Evolutionary conservation across 768 basidiomycete species (phyloP).

Genomic region (Boletus insuetus): DNA sequence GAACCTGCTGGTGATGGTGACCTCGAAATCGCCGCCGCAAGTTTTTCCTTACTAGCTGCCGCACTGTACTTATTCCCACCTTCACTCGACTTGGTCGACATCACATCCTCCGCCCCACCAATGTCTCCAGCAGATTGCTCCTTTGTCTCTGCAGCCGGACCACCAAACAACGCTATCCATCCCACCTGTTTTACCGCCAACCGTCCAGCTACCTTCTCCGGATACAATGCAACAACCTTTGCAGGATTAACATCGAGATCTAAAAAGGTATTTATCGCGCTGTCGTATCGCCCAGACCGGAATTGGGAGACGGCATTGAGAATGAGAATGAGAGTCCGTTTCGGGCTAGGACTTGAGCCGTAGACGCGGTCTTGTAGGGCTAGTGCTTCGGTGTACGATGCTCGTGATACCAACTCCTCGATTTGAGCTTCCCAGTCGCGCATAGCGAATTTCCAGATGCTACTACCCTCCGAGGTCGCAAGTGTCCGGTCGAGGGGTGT

Average conservation of each 20-base stretch:
- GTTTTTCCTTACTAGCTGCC: constrained; percentile 24
- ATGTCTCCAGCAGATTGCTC: constrained; percentile 1
- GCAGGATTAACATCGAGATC: constrained; percentile 90
- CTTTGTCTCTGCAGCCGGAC: constrained; percentile 39
- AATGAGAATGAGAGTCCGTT: constrained; percentile 58
- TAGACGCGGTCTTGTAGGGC: constrained; percentile 57
- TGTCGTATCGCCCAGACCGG: constrained; percentile 61
- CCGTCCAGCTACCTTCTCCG: constrained; percentile 75
- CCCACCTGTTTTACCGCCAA: constrained; percentile 62
- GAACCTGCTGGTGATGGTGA: constrained; percentile 38
- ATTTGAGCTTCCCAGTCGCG: constrained; percentile 77
- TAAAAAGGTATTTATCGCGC: constrained; percentile 84
- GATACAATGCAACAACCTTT: constrained; percentile 88
- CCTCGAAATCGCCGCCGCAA: constrained; percentile 21
- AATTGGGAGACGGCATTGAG: constrained; percentile 82
- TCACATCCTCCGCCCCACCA: constrained; percentile 24
- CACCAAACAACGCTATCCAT: constrained; percentile 87
- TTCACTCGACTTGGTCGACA: constrained; percentile 26
- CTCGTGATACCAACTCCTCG: constrained; percentile 72
- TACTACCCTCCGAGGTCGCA: constrained; percentile 67
- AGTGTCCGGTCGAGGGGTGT: constrained; percentile 72
- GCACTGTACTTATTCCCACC: constrained; percentile 22
- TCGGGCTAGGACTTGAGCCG: constrained; percentile 14
- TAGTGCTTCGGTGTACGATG: constrained; percentile 76
- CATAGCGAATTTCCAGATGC: constrained; percentile 74